A percentile compares a stretch with the other conserved stretches of the same genome.
These are phyloP conservation scores for Zoysia pacifica DNA, from an alignment of 176 grass and related monocot species.

Conservation along the genomic window DNA sequence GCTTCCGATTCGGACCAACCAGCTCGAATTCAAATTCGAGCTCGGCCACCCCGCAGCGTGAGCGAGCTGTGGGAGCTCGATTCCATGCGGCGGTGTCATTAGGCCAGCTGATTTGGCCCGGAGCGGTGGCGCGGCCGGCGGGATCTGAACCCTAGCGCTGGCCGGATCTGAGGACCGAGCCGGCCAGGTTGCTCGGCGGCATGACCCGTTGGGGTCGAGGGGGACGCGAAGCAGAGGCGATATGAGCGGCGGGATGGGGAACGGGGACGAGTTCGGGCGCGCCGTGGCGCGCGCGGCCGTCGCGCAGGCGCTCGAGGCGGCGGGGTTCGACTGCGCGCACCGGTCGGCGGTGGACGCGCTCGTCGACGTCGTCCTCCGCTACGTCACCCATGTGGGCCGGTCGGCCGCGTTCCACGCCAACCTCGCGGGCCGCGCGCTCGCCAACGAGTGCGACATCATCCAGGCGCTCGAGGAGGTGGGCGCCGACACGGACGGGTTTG, in stretches of 20 bases:
- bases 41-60: neutral
- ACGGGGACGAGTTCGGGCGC: conserved; percentile 64
- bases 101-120: neutral
- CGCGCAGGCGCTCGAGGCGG: conserved; percentile 67
- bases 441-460: conserved; percentile 83
- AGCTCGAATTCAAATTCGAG: conserved; percentile 16
- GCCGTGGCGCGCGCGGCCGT: conserved; percentile 63
- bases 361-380: conserved; percentile 65
- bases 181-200: conserved; percentile 41
- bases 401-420: conserved; percentile 63
- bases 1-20: neutral
- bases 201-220: conserved; percentile 33
- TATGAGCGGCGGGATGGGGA: conserved; percentile 40
- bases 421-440: conserved; percentile 62
- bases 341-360: conserved; percentile 64
- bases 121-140: conserved; percentile 26
- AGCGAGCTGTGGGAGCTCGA: conserved; percentile 25
- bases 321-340: conserved; percentile 67
- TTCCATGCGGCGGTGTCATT: conserved; percentile 2
- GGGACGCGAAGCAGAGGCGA: conserved; percentile 28
- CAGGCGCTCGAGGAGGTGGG: conserved; percentile 72
- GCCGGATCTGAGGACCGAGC: conserved; percentile 61
- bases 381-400: conserved; percentile 69
- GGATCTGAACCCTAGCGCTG: conserved; percentile 58
- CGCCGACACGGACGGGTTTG: conserved; percentile 55